Percentiles rank a stretch among this genome's conserved stretches.
These are phyloP conservation scores for Aspergillus bombycis DNA, from an alignment of 2,329 filamentous ascomycete genomes.

Conservation along the genomic window DNA sequence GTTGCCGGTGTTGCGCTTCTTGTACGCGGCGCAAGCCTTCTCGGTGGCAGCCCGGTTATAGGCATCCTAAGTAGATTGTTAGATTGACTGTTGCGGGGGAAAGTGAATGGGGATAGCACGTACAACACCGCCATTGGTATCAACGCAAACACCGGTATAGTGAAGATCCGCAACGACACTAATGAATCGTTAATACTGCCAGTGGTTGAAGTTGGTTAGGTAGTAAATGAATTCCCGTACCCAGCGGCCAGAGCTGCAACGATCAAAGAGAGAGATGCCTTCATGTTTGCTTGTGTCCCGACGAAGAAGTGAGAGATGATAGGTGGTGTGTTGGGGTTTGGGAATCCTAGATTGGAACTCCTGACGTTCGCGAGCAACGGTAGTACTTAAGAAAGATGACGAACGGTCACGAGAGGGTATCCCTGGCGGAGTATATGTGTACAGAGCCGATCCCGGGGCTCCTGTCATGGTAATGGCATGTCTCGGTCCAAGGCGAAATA, in stretches of 20 bases:
- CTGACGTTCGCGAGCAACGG: neutral
- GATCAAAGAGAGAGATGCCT: conserved; percentile 9
- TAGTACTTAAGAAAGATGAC: conserved; percentile 4
- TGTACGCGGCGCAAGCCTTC: conserved; percentile 23
- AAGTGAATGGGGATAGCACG: neutral
- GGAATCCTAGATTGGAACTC: neutral
- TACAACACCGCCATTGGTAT: conserved; percentile 19
- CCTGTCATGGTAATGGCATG: conserved; percentile 3
- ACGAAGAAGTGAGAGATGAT: neutral
- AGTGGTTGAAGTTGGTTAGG: neutral
- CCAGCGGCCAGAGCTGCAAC: conserved; percentile 12
- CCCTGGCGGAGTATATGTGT: neutral
- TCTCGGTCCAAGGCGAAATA: neutral
- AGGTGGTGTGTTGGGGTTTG: neutral
- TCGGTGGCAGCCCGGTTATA: conserved; percentile 22
- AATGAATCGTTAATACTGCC: neutral
- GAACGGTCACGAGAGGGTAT: neutral
- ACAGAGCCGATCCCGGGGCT: neutral
- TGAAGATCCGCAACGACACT: conserved; percentile 22
- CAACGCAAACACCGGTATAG: conserved; percentile 17
- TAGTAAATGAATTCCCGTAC: neutral
- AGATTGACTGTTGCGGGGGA: neutral
- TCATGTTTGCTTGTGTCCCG: neutral
- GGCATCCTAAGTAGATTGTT: conserved; percentile 11
- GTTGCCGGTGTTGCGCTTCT: conserved; percentile 24